Evolutionary conservation across 345 rosid genomes (phyloP).

Genomic region (Eucalyptus tenuipes): DNA sequence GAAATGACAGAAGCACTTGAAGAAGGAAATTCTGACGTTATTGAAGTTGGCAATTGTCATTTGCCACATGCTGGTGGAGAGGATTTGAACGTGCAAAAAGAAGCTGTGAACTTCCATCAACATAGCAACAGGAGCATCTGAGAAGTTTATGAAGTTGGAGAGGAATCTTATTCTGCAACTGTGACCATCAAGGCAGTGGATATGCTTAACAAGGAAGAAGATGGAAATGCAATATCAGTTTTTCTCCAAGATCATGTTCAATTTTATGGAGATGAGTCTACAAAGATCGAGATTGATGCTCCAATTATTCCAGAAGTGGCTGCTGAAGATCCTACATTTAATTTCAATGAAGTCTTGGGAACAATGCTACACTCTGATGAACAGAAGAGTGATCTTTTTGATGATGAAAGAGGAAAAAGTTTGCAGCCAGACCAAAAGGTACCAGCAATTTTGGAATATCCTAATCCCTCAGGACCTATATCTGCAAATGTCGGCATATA

Average conservation of each 20-base stretch:
- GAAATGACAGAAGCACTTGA: neutral
- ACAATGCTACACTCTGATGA: neutral
- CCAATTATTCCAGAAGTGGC: neutral
- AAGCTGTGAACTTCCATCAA: neutral
- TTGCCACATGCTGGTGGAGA: neutral
- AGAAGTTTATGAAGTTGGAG: neutral
- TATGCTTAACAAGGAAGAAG: neutral
- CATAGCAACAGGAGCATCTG: neutral
- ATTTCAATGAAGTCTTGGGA: neutral
- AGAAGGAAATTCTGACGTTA: neutral
- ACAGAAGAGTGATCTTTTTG: neutral
- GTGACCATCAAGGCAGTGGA: neutral
- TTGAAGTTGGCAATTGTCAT: neutral
- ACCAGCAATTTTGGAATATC: neutral
- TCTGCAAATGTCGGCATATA: neutral
- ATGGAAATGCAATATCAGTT: neutral
- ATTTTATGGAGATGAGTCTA: neutral
- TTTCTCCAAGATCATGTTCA: neutral
- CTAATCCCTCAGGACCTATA: neutral
- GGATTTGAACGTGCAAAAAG: neutral
- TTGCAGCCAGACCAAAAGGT: neutral
- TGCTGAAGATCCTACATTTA: neutral
- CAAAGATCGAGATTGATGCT: neutral
- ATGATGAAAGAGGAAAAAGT: neutral
- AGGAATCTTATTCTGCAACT: neutral